These are phyloP conservation scores for Clonostachys byssicola DNA, from an alignment of 2,329 filamentous ascomycete genomes.

Conservation along the genomic window DNA sequence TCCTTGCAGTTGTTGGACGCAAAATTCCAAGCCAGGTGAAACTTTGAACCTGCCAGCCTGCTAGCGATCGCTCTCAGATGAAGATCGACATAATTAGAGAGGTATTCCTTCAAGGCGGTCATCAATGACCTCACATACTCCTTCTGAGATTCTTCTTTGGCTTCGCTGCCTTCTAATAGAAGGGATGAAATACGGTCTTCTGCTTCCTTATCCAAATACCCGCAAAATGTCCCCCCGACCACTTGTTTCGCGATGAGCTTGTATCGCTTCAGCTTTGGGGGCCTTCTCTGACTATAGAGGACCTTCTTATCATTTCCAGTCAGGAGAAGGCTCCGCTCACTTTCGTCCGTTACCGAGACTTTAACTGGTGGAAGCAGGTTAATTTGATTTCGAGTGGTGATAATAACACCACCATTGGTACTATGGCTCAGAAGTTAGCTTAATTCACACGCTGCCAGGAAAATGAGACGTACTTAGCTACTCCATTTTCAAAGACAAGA, in stretches of 20 bases:
- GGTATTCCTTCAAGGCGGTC: too few species aligned
- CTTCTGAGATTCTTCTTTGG: constrained; percentile 9
- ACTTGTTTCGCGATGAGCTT: constrained; percentile 34
- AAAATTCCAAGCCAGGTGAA: constrained; percentile 20
- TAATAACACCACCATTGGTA: constrained; percentile 13
- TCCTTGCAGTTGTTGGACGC: constrained; percentile 28
- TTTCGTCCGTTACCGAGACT: not conserved
- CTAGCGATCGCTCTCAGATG: not conserved
- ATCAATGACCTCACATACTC: too few species aligned
- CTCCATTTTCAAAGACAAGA: constrained; percentile 31
- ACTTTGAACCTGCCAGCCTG: constrained; percentile 7
- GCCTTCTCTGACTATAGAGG: constrained; percentile 8
- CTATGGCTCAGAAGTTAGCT: constrained; percentile 4
- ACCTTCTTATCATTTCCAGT: constrained; percentile 9
- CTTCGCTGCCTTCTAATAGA: not conserved
- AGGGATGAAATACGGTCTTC: constrained; percentile 14
- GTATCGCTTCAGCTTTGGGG: constrained; percentile 18
- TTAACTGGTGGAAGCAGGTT: constrained; percentile 1
- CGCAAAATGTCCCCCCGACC: constrained; percentile 26
- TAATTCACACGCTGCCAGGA: too few species aligned
- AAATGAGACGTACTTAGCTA: constrained; percentile 20
- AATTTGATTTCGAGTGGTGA: constrained; percentile 16
- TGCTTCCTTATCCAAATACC: constrained; percentile 11
- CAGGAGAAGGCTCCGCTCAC: constrained; percentile 9
- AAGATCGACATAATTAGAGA: not conserved